Base-by-base conservation (phyloP, 2,329 filamentous ascomycete genomes). In the Cercospora sp. region DNA sequence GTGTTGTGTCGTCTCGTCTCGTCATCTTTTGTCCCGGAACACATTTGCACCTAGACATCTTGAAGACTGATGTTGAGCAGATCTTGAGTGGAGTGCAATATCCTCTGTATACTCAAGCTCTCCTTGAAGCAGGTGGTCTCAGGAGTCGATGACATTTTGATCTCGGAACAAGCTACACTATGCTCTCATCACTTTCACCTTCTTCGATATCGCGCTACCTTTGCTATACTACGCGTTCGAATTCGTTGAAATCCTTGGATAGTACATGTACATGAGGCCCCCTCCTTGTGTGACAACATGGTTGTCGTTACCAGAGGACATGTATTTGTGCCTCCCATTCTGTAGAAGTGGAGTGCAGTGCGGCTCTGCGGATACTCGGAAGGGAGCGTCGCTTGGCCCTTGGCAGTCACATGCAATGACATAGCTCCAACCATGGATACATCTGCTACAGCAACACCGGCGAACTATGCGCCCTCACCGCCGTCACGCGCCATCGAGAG, bases 401-500 rank as follows among this genome's bases (percentile, higher is more conserved):
- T 55, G 49, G 49, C 49, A 26, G 49, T 55, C 49, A 55, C 49
- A 55, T 55, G 49, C 49, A 26, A 55, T 55, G 49, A 55, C 49
- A 55, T 28, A 55, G 49, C 49, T 55, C 30, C 49, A 55, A 55
- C 49, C 49, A 55, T 28, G 49, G 49, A 55, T 28, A 9, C 49
- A 55, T 55, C 49, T 55, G 49, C 49, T 55, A 55, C 49, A 55
- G 5, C 24, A 28, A 55, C 49, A 26, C 49, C 13, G 49, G 2
- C 26, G 24, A 55, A 30, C 24, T 28, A 55, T 55, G 49, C 49
- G 13, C 49, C 49, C 49, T 55, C 24, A 55, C 49, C 49, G 49
- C 49, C 21, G 49, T 55, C 49, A 55, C 24, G 2, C 49, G 49
- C 49, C 49, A 55, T 55, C 26, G 12, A 55, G 24, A 55, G 49